Conservation (phyloP, 2,329 filamentous ascomycete species). For the Cladophialophora bantiana region DNA sequence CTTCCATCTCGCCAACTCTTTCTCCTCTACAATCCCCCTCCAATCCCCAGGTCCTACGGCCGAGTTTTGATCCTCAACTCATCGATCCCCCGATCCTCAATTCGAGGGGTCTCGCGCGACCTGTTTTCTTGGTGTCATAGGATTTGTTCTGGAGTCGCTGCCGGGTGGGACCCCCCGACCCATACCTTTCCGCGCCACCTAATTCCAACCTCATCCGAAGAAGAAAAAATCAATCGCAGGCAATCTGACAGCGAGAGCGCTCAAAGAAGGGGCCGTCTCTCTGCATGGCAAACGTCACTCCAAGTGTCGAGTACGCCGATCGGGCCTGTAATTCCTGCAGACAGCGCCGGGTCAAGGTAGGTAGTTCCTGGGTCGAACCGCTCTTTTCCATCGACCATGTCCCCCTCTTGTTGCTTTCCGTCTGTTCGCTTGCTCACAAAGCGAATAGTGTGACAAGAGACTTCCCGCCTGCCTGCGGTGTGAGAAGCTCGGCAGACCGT, state of each 20-base stretch:
- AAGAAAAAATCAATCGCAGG: constrained; percentile 11
- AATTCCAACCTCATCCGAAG: constrained; percentile 19
- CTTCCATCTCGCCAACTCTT: constrained; percentile 15
- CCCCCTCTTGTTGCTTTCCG: background rate
- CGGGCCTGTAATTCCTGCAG: constrained; percentile 36
- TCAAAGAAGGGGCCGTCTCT: constrained; percentile 1
- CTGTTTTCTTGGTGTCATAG: constrained; percentile 7
- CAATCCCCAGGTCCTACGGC: constrained; percentile 14
- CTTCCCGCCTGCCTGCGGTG: constrained; percentile 50
- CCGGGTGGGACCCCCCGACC: background rate
- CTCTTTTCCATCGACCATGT: background rate
- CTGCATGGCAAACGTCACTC: constrained; percentile 28
- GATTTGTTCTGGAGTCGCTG: constrained; percentile 13
- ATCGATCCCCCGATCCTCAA: constrained; percentile 3
- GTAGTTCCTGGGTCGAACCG: constrained; percentile 1
- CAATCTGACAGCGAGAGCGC: constrained; percentile 19
- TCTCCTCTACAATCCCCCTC: constrained; percentile 14
- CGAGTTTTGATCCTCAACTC: constrained; percentile 23
- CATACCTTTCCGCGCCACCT: constrained; percentile 15
- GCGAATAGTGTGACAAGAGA: constrained; percentile 51
- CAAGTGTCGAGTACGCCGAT: constrained; percentile 25
- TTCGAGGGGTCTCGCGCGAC: constrained; percentile 13
- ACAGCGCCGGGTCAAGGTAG: constrained; percentile 37
- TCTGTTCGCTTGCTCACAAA: constrained; percentile 10
- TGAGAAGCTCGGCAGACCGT: constrained; percentile 47